Evolutionary conservation across 176 grass and related monocot species (phyloP).

Genomic region (Phoenix dactylifera): DNA sequence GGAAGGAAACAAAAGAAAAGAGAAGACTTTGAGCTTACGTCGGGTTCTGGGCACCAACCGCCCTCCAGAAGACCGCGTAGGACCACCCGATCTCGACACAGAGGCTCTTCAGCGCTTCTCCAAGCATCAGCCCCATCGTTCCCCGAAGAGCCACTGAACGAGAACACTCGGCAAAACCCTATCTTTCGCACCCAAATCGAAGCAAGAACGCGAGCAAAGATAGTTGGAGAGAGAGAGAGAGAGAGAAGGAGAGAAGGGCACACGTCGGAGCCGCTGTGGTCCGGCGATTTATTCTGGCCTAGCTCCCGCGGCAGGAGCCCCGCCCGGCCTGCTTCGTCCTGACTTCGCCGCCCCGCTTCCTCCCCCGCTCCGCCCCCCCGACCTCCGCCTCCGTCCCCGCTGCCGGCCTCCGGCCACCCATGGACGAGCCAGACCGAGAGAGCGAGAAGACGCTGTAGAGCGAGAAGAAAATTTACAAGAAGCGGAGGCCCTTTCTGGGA

Average conservation of each 20-base stretch:
- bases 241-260: neutral
- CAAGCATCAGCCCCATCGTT: slow-evolving; percentile 44
- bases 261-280: slow-evolving; percentile 13
- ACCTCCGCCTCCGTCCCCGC: slow-evolving; percentile 24
- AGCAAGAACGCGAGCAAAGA: neutral
- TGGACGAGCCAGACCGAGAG: slow-evolving; percentile 21
- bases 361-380: slow-evolving; percentile 34
- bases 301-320: slow-evolving; percentile 83
- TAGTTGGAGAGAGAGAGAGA: neutral
- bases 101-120: slow-evolving; percentile 62
- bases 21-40: slow-evolving; percentile 39
- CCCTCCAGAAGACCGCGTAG: slow-evolving; percentile 93
- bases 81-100: slow-evolving; percentile 93
- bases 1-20: neutral
- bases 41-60: slow-evolving; percentile 45
- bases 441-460: neutral
- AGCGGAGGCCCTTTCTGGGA: neutral
- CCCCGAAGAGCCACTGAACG: neutral
- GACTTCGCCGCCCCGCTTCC: slow-evolving; percentile 38
- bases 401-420: slow-evolving; percentile 55
- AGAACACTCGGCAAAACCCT: neutral
- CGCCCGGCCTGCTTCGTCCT: slow-evolving; percentile 79
- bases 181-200: neutral
- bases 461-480: too few species aligned
- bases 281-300: slow-evolving; percentile 26